Evolutionary conservation across 2,329 filamentous ascomycete genomes (phyloP).

Genomic region (Colletotrichum godetiae): DNA sequence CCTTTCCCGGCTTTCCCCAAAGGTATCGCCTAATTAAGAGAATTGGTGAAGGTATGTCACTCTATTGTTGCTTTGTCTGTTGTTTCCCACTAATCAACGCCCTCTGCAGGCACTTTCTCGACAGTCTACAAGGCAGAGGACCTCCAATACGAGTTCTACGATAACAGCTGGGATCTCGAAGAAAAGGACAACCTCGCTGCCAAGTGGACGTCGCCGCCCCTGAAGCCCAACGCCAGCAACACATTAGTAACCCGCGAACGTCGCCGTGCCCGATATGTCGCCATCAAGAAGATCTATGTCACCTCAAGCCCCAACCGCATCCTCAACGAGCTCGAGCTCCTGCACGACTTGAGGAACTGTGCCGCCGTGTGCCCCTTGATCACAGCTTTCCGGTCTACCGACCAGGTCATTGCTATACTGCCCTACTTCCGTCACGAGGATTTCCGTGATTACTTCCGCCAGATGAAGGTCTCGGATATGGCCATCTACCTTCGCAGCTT

Average conservation of each 20-base stretch:
- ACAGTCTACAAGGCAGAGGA: conserved; percentile 99
- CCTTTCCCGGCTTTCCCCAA: conserved; percentile 85
- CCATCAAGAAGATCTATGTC: conserved; percentile 99
- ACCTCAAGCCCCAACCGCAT: conserved; percentile 95
- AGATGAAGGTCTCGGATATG: conserved; percentile 88
- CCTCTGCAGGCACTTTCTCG: conserved; percentile 86
- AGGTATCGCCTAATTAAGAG: conserved; percentile 93
- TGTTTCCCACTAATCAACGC: not conserved
- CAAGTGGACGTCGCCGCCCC: conserved; percentile 77
- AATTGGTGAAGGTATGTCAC: conserved; percentile 85
- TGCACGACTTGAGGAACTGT: conserved; percentile 87
- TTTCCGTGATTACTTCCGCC: conserved; percentile 93
- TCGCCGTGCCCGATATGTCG: conserved; percentile 78
- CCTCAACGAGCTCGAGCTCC: conserved; percentile 93
- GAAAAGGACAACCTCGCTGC: conserved; percentile 66
- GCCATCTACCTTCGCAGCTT: conserved; percentile 89
- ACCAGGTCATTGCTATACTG: conserved; percentile 94
- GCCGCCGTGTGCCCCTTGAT: conserved; percentile 93
- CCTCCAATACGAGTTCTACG: conserved; percentile 82
- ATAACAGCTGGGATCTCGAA: conserved; percentile 88
- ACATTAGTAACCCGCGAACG: conserved; percentile 40
- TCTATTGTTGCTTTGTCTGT: conserved; percentile 24
- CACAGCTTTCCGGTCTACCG: conserved; percentile 93
- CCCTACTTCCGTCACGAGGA: conserved; percentile 97
- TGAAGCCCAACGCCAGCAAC: conserved; percentile 61